Evolutionary conservation across 2,329 filamentous ascomycete species (phyloP).

Genomic region (Metarhizium sp.): DNA sequence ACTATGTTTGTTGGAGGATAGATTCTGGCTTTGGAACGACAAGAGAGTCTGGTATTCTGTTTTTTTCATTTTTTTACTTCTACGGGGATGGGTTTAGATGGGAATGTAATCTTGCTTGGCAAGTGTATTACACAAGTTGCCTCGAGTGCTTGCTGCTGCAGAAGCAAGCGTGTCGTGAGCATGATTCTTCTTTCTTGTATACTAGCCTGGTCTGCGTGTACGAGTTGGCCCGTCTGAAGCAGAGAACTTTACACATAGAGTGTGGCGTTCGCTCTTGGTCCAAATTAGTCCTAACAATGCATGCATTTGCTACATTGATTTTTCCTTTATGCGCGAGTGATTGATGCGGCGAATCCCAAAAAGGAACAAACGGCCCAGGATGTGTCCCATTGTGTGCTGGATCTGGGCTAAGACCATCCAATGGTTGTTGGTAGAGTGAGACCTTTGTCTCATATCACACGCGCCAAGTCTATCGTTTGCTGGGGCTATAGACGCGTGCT

Average conservation of each 20-base stretch:
- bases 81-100: background rate
- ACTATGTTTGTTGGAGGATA: conserved; percentile 6
- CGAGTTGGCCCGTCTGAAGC: background rate
- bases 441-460: too few species aligned
- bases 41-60: background rate
- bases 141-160: background rate
- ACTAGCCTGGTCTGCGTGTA: background rate
- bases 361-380: too few species aligned
- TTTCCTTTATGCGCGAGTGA: too few species aligned
- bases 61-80: background rate
- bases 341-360: too few species aligned
- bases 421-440: too few species aligned
- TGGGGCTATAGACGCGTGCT: too few species aligned
- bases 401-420: too few species aligned
- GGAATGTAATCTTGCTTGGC: background rate
- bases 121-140: background rate
- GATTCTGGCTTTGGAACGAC: background rate
- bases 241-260: background rate
- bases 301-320: background rate
- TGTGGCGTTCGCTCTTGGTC: background rate
- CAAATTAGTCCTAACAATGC: background rate
- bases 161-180: background rate
- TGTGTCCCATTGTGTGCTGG: too few species aligned
- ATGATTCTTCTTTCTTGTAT: background rate
- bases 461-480: too few species aligned